These are phyloP conservation scores for Cyphellophora europaea DNA, from an alignment of 2,329 filamentous ascomycete genomes.

Conservation along the genomic window DNA sequence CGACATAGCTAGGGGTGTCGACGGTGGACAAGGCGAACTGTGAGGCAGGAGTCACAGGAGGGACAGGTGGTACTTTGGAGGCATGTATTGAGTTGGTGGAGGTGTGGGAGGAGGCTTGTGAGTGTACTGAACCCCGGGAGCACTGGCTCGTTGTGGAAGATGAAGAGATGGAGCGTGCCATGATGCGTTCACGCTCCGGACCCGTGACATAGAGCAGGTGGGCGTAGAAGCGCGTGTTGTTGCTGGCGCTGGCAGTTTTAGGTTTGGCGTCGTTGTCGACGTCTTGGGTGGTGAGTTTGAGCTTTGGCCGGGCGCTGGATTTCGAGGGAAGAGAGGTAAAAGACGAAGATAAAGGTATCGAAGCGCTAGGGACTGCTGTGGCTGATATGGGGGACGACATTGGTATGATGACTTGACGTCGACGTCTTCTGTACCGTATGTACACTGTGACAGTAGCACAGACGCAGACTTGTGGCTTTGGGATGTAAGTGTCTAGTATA, in stretches of 20 bases:
- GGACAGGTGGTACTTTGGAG: neutral
- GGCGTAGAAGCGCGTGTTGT: constrained; percentile 5
- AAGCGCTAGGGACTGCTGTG: too few relatives aligned
- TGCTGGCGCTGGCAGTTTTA: too few relatives aligned
- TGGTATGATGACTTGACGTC: too few relatives aligned
- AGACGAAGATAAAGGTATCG: neutral
- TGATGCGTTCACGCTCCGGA: constrained; percentile 8
- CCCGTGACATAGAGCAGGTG: constrained; percentile 14
- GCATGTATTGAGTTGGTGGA: neutral
- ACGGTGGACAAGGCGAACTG: constrained; percentile 1
- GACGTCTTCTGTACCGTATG: too few relatives aligned
- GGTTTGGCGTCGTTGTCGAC: neutral
- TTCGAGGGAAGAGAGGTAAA: neutral
- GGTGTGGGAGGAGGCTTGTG: constrained; percentile 36
- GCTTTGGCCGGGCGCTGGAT: neutral
- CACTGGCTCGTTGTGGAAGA: too few relatives aligned
- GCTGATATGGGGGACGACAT: too few relatives aligned
- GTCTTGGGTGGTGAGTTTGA: neutral
- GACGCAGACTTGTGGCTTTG: too few relatives aligned
- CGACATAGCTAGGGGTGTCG: constrained; percentile 10
- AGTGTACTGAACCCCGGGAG: constrained; percentile 84
- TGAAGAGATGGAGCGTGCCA: constrained; percentile 52
- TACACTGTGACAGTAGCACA: too few relatives aligned
- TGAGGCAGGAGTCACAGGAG: neutral
- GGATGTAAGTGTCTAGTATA: too few relatives aligned